Conservation (phyloP, 352 stramenopile genomes). For the Globisporangium parvum region DNA sequence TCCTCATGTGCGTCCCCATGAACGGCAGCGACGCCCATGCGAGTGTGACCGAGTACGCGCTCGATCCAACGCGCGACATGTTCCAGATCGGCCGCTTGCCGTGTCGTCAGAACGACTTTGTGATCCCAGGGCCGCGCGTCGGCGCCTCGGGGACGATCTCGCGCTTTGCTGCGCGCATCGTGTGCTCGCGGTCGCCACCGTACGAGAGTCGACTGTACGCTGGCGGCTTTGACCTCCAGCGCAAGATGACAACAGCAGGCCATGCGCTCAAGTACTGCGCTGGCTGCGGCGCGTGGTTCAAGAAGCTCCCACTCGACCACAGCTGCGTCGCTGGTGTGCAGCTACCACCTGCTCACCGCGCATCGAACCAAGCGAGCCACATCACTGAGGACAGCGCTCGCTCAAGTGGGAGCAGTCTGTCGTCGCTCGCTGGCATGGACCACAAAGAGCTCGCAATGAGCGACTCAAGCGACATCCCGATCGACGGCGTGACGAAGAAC, state of each 20-base stretch:
- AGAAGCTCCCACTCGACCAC: slow-evolving; percentile 33
- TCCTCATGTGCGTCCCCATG: slow-evolving; percentile 68
- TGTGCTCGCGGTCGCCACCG: slow-evolving; percentile 49
- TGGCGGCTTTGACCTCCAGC: slow-evolving; percentile 54
- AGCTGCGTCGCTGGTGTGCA: slow-evolving; percentile 25
- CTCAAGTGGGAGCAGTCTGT: not conserved
- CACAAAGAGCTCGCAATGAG: slow-evolving; percentile 37
- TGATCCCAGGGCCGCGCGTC: slow-evolving; percentile 68
- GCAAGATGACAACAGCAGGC: slow-evolving; percentile 47
- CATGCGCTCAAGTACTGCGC: slow-evolving; percentile 65
- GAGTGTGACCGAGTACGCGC: slow-evolving; percentile 58
- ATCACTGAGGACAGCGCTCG: not conserved
- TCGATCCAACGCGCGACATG: slow-evolving; percentile 46
- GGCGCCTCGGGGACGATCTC: slow-evolving; percentile 73
- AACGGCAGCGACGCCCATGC: slow-evolving; percentile 50
- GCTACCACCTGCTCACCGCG: not conserved
- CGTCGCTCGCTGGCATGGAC: slow-evolving; percentile 19
- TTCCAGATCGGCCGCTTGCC: slow-evolving; percentile 82
- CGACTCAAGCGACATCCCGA: slow-evolving; percentile 29
- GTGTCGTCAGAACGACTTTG: slow-evolving; percentile 68
- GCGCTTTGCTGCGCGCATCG: slow-evolving; percentile 58
- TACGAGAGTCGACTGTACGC: slow-evolving; percentile 66
- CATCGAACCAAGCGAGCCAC: slow-evolving; percentile 9
- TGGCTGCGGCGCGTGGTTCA: slow-evolving; percentile 43
- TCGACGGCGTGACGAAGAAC: slow-evolving; percentile 81